Conservation (phyloP, 177 flowering plant species). For the Vitis hybrid region DNA sequence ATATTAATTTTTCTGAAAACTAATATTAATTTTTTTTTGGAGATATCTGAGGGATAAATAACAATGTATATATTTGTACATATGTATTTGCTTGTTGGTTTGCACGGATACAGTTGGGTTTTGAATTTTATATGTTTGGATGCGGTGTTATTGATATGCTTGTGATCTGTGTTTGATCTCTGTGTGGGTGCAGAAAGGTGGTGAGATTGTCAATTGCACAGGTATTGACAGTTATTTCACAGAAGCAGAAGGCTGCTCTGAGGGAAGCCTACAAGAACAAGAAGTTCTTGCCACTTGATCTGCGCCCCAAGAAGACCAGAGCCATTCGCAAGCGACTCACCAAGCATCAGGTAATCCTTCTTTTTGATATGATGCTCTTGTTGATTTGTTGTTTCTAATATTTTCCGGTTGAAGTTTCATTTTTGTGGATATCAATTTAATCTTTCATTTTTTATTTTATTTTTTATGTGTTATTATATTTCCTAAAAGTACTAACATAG, state of each 20-base stretch:
- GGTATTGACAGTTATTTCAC: slow-evolving; percentile 72
- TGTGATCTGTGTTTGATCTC: too few species aligned
- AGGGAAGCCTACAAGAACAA: slow-evolving; percentile 72
- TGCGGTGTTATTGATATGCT: not conserved
- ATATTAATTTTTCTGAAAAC: too few species aligned
- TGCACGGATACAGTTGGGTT: not conserved
- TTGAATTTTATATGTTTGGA: not conserved
- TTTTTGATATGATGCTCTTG: not conserved
- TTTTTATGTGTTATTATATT: too few species aligned
- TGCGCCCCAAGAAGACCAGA: slow-evolving; percentile 82
- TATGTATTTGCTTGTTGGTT: too few species aligned
- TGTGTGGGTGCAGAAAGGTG: slow-evolving; percentile 47
- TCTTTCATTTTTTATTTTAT: too few species aligned
- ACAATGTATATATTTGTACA: too few species aligned
- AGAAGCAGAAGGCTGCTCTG: slow-evolving; percentile 66
- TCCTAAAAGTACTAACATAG: too few species aligned
- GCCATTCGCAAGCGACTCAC: slow-evolving; percentile 78
- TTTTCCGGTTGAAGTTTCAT: not conserved
- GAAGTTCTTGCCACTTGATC: slow-evolving; percentile 64
- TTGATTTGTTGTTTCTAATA: not conserved
- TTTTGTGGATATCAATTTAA: too few species aligned
- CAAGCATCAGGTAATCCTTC: slow-evolving; percentile 62
- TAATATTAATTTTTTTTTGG: too few species aligned
- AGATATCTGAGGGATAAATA: too few species aligned
- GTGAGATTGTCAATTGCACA: slow-evolving; percentile 69